Evolutionary conservation across 1,284 basidiomycete genomes (phyloP), one percentile per base, ranked within the genome.

Genomic region (Ceratobasidium sp.): DNA sequence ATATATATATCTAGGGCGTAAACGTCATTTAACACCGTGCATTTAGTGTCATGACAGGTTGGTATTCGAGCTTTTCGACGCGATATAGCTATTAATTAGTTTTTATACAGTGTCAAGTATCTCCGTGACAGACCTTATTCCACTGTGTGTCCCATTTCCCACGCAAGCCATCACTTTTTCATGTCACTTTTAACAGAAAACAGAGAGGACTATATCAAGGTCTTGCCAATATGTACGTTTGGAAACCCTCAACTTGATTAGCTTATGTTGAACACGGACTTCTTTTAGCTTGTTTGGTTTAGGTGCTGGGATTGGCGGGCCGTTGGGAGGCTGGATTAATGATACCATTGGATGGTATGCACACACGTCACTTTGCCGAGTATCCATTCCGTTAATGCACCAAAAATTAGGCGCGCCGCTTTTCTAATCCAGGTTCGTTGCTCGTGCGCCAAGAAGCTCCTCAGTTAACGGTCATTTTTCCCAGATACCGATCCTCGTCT

Each of bases 121-220:
- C 67, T 87, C 91, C 70, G 89, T 93, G 76, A 91, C 92, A 19
- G 93, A 95, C 84, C 85, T 95, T 57, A 91, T 97, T 76, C 93
- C 94, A 44, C 83, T 97, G 90, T 95, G 80, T 85, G 92, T 86
- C 68, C 51, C 54, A 37, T 25, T 52, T 49, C 34, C 19, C 8
- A 32, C 25, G 2, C 52, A 46, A 6, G 37, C n/a, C 2, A 5
- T 15, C 5, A 17, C 19, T 65, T 17, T 32, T 46, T 49, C 34
- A 52, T 22, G 49, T 52, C 3, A 6, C 29, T 67, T 6, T 46
- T 71, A 46, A 49, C 77, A 95, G 95, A 80, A 92, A 93, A 81
- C 91, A 94, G 78, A 89, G 95, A 79, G 95, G 95, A 2, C 85
- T 97, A 49, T 96, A 95, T 82, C 95, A 97, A 84, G 95, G 95